Evolutionary conservation across 345 rosid species (phyloP).

Genomic region (Cochlearia excelsa): DNA sequence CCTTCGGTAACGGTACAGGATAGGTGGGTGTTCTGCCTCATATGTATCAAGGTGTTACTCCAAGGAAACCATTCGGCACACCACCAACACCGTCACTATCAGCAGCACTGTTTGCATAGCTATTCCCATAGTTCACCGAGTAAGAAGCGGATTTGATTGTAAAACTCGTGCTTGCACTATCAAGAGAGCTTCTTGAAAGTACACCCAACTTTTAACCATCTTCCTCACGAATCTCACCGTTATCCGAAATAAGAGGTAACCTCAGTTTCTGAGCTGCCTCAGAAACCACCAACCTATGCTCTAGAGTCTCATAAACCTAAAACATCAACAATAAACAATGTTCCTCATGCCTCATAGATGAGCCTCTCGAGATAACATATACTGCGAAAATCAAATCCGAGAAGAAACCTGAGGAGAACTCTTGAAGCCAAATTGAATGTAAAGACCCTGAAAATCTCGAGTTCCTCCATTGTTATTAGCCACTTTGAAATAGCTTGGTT

Average conservation of each 20-base stretch:
- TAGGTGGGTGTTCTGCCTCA: too few relatives aligned
- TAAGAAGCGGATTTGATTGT: conserved; percentile 75
- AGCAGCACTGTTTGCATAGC: conserved; percentile 47
- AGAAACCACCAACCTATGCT: conserved; percentile 85
- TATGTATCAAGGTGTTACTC: conserved; percentile 86
- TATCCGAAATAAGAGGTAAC: conserved; percentile 87
- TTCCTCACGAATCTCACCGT: conserved; percentile 89
- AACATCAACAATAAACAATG: neutral
- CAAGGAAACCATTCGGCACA: conserved; percentile 86
- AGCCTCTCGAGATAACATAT: neutral
- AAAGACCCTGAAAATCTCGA: conserved; percentile 69
- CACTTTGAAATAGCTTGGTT: conserved; percentile 76
- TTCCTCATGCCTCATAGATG: neutral
- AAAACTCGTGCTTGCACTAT: conserved; percentile 65
- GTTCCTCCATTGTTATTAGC: conserved; percentile 61
- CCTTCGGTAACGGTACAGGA: too few relatives aligned
- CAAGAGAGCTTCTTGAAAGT: conserved; percentile 80
- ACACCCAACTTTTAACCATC: conserved; percentile 90
- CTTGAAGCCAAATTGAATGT: conserved; percentile 70
- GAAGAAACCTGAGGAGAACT: conserved; percentile 61
- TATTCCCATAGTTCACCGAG: conserved; percentile 56
- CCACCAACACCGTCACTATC: conserved; percentile 91
- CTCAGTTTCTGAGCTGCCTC: conserved; percentile 95
- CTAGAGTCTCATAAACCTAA: conserved; percentile 84
- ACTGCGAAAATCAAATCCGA: neutral